Evolutionary conservation across 805 yeast genomes (phyloP), one percentile per base, ranked within the genome.

Genomic region (Candida tammaniensis): DNA sequence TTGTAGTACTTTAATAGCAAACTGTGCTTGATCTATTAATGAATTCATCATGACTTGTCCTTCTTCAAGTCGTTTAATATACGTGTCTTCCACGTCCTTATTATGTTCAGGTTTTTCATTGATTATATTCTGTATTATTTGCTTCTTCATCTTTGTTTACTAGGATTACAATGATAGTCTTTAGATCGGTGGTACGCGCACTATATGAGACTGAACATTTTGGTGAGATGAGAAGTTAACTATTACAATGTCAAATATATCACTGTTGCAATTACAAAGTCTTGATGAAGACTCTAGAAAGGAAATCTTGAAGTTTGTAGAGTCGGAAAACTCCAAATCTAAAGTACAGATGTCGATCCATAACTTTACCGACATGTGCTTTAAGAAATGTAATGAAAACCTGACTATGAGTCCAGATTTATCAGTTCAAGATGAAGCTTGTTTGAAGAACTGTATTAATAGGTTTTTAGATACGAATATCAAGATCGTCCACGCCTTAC

Each of bases 281-380:
- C 62, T 66, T 36, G 94, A 86, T 53, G 91, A 82, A 22, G 39
- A 70, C 18, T 75, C 93, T 29, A 80, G 82, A 57, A 74, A 78
- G 52, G 95, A 87, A 43, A 78, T 88, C 32, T 68, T 79, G 49
- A 70, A 73, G 37, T 88, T 86, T 66, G 68, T 88, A 31, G 94
- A 87, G 54, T 64, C 82, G 10, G 96, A 89, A 62, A 82, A 83
- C 54, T 76, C 93, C 43, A 86, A 85, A 65, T 80, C 91, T 36
- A 86, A 87, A 63, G 86, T 89, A 19, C 96, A 87, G 59, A 73
- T 76, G 65, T 78, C 94, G 21, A 84, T 89, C 41, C 96, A 89
- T 57, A 77, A 73, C 51, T 87, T 86, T 74, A 88, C 96, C 17
- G 89, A 87, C 54, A 71, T 82, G 70, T 89, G 98, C 58, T 89